Conservation (phyloP, 495 filamentous ascomycete species). For the Podospora conica region DNA sequence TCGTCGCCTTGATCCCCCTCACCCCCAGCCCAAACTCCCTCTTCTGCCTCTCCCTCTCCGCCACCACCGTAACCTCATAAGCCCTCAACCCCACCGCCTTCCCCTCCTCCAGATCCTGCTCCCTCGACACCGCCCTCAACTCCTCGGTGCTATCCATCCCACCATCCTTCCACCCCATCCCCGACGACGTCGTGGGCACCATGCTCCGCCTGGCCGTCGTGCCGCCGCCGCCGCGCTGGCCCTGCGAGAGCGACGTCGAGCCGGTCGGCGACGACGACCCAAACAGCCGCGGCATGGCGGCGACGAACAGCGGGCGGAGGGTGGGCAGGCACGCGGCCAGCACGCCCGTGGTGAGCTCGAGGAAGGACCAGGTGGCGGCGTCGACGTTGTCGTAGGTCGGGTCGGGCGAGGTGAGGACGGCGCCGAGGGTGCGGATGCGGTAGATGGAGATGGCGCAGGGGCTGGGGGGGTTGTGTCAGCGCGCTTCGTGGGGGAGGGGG, state of each 20-base stretch:
- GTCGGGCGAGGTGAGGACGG: conserved; percentile 36
- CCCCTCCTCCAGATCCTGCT: not conserved
- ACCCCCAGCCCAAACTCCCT: not conserved
- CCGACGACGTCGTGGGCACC: not conserved
- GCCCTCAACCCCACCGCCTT: not conserved
- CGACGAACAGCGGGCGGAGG: conserved; percentile 36
- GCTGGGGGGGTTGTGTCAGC: conserved; percentile 1
- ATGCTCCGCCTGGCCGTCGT: not conserved
- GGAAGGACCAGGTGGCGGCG: conserved; percentile 48
- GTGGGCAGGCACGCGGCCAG: conserved; percentile 50
- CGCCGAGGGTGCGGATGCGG: conserved; percentile 35
- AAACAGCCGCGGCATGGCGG: conserved; percentile 18
- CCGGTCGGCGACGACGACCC: not conserved
- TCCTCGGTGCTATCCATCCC: not conserved
- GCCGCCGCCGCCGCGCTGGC: not conserved
- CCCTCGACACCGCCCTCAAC: not conserved
- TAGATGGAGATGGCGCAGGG: conserved; percentile 27
- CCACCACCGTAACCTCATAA: conserved; percentile 4
- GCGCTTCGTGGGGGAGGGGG: conserved; percentile 21
- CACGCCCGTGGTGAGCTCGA: conserved; percentile 50
- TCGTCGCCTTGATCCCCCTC: conserved; percentile 9
- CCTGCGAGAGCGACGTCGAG: not conserved
- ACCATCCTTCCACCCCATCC: not conserved
- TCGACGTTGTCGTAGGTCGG: conserved; percentile 41
- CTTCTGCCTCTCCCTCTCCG: not conserved